Base-by-base conservation (phyloP, 1,284 basidiomycete species). In the Polyporus tsugae region DNA sequence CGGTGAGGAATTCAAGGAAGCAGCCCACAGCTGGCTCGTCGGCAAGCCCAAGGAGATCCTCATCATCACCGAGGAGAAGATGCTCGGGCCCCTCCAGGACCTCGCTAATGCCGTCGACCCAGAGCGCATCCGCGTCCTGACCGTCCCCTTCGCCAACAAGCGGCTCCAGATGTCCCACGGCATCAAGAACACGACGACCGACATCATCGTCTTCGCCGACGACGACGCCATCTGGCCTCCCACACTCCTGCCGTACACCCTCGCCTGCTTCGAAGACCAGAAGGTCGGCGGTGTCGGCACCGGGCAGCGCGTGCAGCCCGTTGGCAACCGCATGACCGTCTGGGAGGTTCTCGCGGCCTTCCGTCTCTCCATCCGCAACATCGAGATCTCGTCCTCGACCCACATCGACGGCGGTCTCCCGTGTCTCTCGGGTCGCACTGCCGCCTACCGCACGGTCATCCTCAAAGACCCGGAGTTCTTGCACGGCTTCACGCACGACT, bases 181-280 rank as follows among this genome's bases (percentile, higher is more conserved):
- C 17, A 96, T 97, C 79, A 91, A 91, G 78, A 91, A 95, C 79
- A 91, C 91, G 35, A 92, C 91, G 0, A 96, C 95, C 2, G 95
- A 97, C 78, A 96, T 97, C 80, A 95, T 97, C 78, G 91, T 97
- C n/a, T 97, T 97, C 75, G 95, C 95, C 4, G 95, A 97, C 78
- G 95, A 97, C 78, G 95, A 97, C 79, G 95, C 95, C 60, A 95
- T 97, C 76, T 97, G 95, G 95, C 95, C 95, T 0, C 90, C 94
- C 0, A 95, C 92, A 2, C 86, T 97, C 70, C 83, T 97, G 10
- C 93, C 94, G 0, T 94, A 91, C 79, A 88, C 93, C 64, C 88
- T 97, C 58, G 95, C 95, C 3, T 96, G 94, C 79, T 97, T 97
- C 76, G 95, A 97, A 81, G 95, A 97, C 81, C 95, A 97, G 83